Evolutionary conservation across 768 basidiomycete genomes (phyloP).

Genomic region (Termitomyces heimii): DNA sequence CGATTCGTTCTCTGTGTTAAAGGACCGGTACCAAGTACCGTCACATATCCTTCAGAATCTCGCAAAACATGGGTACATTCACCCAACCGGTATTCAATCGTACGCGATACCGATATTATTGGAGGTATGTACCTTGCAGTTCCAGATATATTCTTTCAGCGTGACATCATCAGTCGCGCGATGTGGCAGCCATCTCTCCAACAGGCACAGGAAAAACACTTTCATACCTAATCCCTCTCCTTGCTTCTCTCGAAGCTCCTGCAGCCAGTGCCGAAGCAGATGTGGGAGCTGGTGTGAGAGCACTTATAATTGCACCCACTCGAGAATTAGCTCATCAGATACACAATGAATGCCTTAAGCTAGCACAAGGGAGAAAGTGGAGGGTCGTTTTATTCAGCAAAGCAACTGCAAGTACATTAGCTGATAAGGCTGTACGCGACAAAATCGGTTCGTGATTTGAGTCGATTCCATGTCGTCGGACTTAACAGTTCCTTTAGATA

Average conservation of each 20-base stretch:
- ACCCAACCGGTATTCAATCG: constrained; percentile 80
- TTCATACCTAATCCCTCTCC: constrained; percentile 82
- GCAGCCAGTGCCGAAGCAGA: constrained; percentile 38
- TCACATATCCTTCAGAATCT: constrained; percentile 64
- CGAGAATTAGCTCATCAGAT: constrained; percentile 97
- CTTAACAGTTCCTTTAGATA: constrained; percentile 43
- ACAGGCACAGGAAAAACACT: constrained; percentile 98
- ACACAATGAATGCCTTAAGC: constrained; percentile 80
- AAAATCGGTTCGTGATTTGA: constrained; percentile 60
- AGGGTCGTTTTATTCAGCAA: constrained; percentile 79
- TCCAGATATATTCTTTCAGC: neutral
- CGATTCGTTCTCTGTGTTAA: constrained; percentile 54
- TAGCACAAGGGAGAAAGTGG: constrained; percentile 82
- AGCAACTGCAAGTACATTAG: constrained; percentile 78
- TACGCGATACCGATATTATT: constrained; percentile 76
- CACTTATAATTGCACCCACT: constrained; percentile 85
- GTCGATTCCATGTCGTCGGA: neutral
- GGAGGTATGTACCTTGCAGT: constrained; percentile 43
- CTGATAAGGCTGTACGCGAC: constrained; percentile 63
- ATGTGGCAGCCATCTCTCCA: constrained; percentile 91
- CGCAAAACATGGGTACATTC: constrained; percentile 45
- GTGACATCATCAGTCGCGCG: constrained; percentile 49
- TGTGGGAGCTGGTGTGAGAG: constrained; percentile 58
- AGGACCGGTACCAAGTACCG: constrained; percentile 50
- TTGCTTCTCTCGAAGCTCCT: constrained; percentile 55